Conservation (phyloP, 257 asterid genomes). For the Nicotiana obtusifolia region DNA sequence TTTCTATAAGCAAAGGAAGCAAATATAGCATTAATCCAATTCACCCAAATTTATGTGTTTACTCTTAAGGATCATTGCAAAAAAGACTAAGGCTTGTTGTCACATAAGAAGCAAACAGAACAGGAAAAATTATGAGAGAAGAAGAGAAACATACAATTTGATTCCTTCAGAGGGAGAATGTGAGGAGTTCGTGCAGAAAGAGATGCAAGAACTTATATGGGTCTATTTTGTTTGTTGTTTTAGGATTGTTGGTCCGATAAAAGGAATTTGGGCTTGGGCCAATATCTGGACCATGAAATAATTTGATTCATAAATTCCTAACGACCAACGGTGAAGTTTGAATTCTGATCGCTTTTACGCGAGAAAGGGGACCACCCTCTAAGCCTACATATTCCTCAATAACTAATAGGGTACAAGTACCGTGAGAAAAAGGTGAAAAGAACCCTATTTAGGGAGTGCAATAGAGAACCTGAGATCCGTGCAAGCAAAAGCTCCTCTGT, state of each 20-base stretch:
- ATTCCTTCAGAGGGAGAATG: neutral
- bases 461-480: too few relatives aligned
- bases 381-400: too few relatives aligned
- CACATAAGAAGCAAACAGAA: neutral
- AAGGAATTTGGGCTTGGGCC: neutral
- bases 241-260: neutral
- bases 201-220: neutral
- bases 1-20: neutral
- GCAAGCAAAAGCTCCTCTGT: too few relatives aligned
- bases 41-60: neutral
- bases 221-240: neutral
- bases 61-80: neutral
- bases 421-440: too few relatives aligned
- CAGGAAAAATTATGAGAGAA: neutral
- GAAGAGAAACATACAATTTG: constrained; percentile 1
- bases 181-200: neutral
- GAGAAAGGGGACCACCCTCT: too few relatives aligned
- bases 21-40: neutral
- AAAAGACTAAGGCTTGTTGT: neutral
- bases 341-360: too few relatives aligned
- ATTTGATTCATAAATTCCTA: neutral
- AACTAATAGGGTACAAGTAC: too few relatives aligned
- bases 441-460: too few relatives aligned
- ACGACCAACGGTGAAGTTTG: too few relatives aligned
- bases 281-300: neutral